A percentile compares a stretch with the other conserved stretches of the same genome.
phyloP scores from a whole-genome alignment of 192 early-diverging fungal genomes.

The Endogone sp. region DNA sequence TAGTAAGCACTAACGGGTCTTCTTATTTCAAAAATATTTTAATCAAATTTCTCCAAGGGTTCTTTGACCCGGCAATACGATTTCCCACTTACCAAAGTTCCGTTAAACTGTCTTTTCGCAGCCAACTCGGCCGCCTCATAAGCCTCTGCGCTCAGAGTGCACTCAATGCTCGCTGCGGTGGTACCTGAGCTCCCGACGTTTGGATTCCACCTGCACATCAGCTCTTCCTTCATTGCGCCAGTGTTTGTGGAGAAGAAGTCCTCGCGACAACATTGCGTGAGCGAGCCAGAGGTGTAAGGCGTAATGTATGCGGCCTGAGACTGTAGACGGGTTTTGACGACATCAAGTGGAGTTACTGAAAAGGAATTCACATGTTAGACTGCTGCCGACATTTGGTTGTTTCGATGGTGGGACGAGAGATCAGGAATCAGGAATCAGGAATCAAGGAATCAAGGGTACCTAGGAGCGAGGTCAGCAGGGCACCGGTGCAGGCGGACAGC shows the following conservation, averaged over 20 bases:
- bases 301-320: conserved; percentile 39
- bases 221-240: neutral
- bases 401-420: conserved; percentile 21
- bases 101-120: conserved; percentile 23
- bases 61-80: neutral
- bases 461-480: conserved; percentile 75
- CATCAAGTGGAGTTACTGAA: conserved; percentile 81
- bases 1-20: too few species aligned
- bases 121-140: neutral
- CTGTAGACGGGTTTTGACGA: conserved; percentile 86
- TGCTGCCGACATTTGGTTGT: too few species aligned
- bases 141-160: neutral
- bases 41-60: neutral
- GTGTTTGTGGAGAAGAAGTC: conserved; percentile 30
- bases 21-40: neutral
- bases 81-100: conserved; percentile 35
- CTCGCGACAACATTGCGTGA: conserved; percentile 36
- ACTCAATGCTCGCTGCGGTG: neutral
- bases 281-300: conserved; percentile 23
- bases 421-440: neutral
- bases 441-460: conserved; percentile 40
- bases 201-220: neutral
- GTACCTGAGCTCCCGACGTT: neutral
- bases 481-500: conserved; percentile 79
- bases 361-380: too few species aligned